A percentile compares a stretch with the other conserved stretches of the same genome.
Evolutionary conservation across 2,329 filamentous ascomycete genomes (phyloP).

Genomic region (Blastomyces gilchristii): DNA sequence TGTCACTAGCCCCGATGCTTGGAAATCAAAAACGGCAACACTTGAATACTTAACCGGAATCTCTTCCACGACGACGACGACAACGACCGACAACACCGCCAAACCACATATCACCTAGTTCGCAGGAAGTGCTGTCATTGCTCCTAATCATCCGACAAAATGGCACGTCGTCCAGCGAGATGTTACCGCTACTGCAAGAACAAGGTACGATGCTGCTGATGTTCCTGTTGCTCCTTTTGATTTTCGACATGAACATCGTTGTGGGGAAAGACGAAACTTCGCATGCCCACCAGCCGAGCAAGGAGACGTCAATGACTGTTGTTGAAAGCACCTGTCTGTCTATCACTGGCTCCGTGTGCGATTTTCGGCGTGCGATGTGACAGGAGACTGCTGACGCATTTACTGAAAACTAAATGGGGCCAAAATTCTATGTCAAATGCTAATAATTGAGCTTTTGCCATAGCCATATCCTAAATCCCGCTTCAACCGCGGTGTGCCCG

Average conservation of each 20-base stretch:
- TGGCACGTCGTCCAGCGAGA: constrained; percentile 98
- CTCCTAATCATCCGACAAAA: constrained; percentile 56
- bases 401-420: not conserved
- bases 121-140: constrained; percentile 37
- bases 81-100: constrained; percentile 36
- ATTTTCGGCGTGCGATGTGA: constrained; percentile 1
- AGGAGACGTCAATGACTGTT: no score
- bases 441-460: constrained; percentile 6
- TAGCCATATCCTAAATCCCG: constrained; percentile 98
- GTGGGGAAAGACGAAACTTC: constrained; percentile 17
- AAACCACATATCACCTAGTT: constrained; percentile 28
- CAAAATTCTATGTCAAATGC: not conserved
- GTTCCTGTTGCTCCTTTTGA: constrained; percentile 11
- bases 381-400: not conserved
- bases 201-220: constrained; percentile 57
- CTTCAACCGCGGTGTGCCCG: constrained; percentile 98
- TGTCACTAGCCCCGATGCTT: constrained; percentile 32
- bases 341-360: not conserved
- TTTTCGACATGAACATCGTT: constrained; percentile 13
- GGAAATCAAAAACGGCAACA: constrained; percentile 19
- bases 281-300: not conserved
- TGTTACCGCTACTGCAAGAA: constrained; percentile 99
- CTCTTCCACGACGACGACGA: constrained; percentile 7
- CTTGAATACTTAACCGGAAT: constrained; percentile 5
- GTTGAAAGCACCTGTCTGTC: not conserved